Evolutionary conservation across 495 filamentous ascomycete species (phyloP).

Genomic region (Penicillium chermesinum): DNA sequence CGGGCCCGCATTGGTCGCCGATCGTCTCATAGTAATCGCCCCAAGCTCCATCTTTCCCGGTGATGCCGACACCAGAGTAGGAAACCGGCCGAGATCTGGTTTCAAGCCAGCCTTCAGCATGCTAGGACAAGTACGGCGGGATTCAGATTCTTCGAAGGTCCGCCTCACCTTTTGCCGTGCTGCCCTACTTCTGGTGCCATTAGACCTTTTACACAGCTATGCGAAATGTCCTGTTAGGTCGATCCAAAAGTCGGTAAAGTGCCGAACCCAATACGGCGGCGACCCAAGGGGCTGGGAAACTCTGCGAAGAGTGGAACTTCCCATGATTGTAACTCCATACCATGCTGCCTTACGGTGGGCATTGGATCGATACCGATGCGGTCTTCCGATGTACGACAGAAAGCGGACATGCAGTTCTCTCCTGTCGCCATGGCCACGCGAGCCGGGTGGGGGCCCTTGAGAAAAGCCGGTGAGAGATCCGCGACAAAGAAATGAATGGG

Average conservation of each 20-base stretch:
- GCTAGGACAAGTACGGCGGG: neutral
- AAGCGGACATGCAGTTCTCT: constrained; percentile 11
- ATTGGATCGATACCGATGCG: constrained; percentile 9
- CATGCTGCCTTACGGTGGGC: constrained; percentile 3
- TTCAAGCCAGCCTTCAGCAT: neutral
- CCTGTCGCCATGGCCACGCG: constrained; percentile 18
- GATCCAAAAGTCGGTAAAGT: constrained; percentile 27
- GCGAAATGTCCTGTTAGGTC: constrained; percentile 2
- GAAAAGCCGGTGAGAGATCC: constrained; percentile 27
- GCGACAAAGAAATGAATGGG: neutral
- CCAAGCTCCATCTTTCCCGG: neutral
- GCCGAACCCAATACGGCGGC: constrained; percentile 21
- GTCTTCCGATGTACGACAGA: constrained; percentile 19
- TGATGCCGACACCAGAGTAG: neutral
- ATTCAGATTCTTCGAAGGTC: neutral
- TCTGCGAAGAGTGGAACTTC: constrained; percentile 20
- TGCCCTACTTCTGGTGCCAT: too few species aligned
- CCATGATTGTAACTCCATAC: constrained; percentile 13
- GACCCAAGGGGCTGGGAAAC: constrained; percentile 25
- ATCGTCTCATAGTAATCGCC: constrained; percentile 10
- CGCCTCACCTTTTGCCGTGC: too few species aligned
- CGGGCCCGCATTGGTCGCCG: constrained; percentile 16
- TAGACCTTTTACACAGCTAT: too few species aligned
- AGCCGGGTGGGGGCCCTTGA: constrained; percentile 13
- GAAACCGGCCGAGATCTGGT: neutral